Percentiles rank a stretch among this genome's conserved stretches.
These are phyloP conservation scores for Amanita molliuscula DNA, from an alignment of 768 basidiomycete species.

Conservation along the genomic window DNA sequence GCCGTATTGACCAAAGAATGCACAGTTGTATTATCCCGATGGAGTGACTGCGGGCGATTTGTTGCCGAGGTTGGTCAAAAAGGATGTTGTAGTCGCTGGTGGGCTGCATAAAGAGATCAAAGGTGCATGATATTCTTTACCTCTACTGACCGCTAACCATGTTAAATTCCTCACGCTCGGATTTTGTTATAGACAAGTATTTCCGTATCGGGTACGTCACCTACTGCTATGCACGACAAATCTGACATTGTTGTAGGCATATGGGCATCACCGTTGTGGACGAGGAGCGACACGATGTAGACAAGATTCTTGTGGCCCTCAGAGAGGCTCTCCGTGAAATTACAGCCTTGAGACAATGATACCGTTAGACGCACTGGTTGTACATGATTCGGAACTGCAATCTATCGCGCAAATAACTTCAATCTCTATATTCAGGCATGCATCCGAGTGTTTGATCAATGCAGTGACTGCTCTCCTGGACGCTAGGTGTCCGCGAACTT, in stretches of 20 bases:
- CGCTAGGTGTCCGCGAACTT: too few relatives aligned
- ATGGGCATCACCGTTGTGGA: constrained; percentile 87
- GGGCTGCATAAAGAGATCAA: constrained; percentile 81
- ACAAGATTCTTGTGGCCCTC: constrained; percentile 58
- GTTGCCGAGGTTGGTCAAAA: constrained; percentile 60
- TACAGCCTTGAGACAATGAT: constrained; percentile 7
- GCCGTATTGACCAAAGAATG: constrained; percentile 1
- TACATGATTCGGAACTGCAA: too few relatives aligned
- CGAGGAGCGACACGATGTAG: constrained; percentile 58
- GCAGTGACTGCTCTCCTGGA: too few relatives aligned
- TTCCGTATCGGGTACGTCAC: constrained; percentile 74
- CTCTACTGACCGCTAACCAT: neutral
- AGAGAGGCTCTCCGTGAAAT: constrained; percentile 43
- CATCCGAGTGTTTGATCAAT: too few relatives aligned
- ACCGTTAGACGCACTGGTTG: neutral
- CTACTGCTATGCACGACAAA: constrained; percentile 1
- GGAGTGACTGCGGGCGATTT: constrained; percentile 72
- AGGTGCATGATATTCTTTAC: constrained; percentile 30
- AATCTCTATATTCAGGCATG: too few relatives aligned
- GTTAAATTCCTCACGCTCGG: neutral
- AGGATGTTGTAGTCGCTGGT: constrained; percentile 75
- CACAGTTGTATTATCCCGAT: constrained; percentile 72
- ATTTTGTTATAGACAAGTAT: constrained; percentile 52
- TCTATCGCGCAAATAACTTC: too few relatives aligned
- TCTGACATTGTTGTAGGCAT: constrained; percentile 39